Percentiles rank a stretch among this genome's conserved stretches.
Evolutionary conservation across 139 green algal species (phyloP).

Genomic region (Mesostigma viride): DNA sequence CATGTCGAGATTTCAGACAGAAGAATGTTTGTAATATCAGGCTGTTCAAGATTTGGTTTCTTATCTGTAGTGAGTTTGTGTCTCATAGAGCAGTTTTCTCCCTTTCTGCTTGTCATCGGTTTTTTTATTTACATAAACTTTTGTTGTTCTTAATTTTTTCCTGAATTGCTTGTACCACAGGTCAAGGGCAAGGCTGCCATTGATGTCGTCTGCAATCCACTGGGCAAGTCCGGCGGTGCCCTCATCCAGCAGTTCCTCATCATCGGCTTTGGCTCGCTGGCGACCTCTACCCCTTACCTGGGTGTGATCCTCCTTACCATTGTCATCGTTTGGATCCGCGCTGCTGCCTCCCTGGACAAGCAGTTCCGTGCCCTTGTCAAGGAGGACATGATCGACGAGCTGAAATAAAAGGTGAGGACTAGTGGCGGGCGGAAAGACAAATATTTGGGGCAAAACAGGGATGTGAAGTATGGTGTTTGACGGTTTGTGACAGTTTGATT

Average conservation of each 20-base stretch:
- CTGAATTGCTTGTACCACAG: conserved; percentile 13
- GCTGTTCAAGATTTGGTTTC: too few species aligned
- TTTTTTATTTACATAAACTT: too few species aligned
- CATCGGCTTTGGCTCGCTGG: conserved; percentile 89
- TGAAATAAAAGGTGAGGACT: too few species aligned
- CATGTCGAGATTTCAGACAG: too few species aligned
- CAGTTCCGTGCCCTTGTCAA: conserved; percentile 55
- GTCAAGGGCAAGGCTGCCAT: conserved; percentile 98
- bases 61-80: too few species aligned
- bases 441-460: too few species aligned
- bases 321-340: conserved; percentile 76
- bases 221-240: conserved; percentile 94
- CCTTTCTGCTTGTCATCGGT: too few species aligned
- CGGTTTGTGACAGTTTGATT: too few species aligned
- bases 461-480: too few species aligned
- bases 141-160: not conserved
- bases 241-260: conserved; percentile 98
- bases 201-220: conserved; percentile 97
- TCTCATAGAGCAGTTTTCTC: too few species aligned
- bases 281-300: conserved; percentile 92
- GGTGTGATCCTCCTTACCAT: conserved; percentile 82
- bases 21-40: too few species aligned
- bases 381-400: conserved; percentile 30
- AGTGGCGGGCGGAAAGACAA: too few species aligned
- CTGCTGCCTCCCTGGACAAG: conserved; percentile 62